Evolutionary conservation across 169 alveolate species (phyloP), one percentile per base, ranked within the genome.

Genomic region (Gregarina niphandrodes): DNA sequence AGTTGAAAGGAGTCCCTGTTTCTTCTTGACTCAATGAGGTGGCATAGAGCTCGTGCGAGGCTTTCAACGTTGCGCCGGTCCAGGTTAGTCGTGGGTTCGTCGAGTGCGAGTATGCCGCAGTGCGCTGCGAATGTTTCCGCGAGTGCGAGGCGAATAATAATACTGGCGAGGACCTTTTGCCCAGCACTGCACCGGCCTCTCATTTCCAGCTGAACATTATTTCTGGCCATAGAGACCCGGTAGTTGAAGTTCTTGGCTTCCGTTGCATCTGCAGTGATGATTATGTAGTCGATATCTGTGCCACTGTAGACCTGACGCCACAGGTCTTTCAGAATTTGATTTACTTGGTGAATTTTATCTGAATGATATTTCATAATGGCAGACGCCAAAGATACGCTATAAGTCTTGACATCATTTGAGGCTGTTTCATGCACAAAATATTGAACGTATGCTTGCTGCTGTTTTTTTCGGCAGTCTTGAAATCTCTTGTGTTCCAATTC

Each of bases 1-100:
- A 90, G 67, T 57, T 90, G 84, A 47, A 80, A 77, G 29, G 61
- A 42, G 37, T 47, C 48, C 13, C 45, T 21, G 13, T 37, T 37
- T 35, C 38, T 35, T 35, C 31, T 9, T 21, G 9, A 40, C 20
- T 54, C 61, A 2, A 65, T 61, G 29, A 21, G 9, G 9, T 21
- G 7, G n/a, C n/a, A 21, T 21, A 21, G 7, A 9, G 38, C 38
- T 21, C 9, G 7, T 9, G 38, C 38, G 16, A 37, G 21, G 7
- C 0, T 32, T 13, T 70, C 80, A 9, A 83, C 75, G 69, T 90
- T 83, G 16, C 66, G 59, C 35, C 64, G 61, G 57, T 95, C 99
- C 46, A 91, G 66, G 58, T 91, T 91, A 1, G 99, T 91, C 0
- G 99, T 95, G 4, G 99, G 99, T 53, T 95, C 99, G 57, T 95